Percentiles rank a stretch among this genome's conserved stretches.
phyloP scores from a whole-genome alignment of 1,139 yeast genomes.

The Saccharomycopsis hybrid region DNA sequence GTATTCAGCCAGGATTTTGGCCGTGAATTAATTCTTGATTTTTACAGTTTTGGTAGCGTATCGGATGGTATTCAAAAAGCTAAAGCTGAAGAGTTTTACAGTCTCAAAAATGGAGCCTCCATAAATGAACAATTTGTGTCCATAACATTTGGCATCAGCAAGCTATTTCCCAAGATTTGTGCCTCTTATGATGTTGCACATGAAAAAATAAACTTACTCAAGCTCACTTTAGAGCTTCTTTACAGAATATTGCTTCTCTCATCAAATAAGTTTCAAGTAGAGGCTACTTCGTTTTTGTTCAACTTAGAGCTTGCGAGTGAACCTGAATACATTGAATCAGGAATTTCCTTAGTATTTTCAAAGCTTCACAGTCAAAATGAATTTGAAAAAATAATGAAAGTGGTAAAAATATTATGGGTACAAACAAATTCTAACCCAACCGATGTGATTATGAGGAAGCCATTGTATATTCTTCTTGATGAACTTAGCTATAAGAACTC shows the following conservation, averaged over 20 bases:
- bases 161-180: slow-evolving; percentile 7
- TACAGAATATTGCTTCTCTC: slow-evolving; percentile 44
- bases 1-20: background rate
- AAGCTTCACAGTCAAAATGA: slow-evolving; percentile 31
- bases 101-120: too few species aligned
- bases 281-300: slow-evolving; percentile 46
- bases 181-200: slow-evolving; percentile 18
- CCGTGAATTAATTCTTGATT: slow-evolving; percentile 7
- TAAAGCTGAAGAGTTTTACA: too few species aligned
- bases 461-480: slow-evolving; percentile 65
- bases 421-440: slow-evolving; percentile 42
- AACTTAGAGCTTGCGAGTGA: slow-evolving; percentile 36
- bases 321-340: slow-evolving; percentile 50
- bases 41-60: slow-evolving; percentile 12
- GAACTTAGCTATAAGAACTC: slow-evolving; percentile 41
- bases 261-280: slow-evolving; percentile 52
- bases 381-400: slow-evolving; percentile 31
- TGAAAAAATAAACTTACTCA: slow-evolving; percentile 33
- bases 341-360: slow-evolving; percentile 43
- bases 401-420: slow-evolving; percentile 42
- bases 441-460: slow-evolving; percentile 48
- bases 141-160: slow-evolving; percentile 16
- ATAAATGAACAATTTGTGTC: slow-evolving; percentile 20
- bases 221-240: slow-evolving; percentile 35
- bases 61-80: too few species aligned